Conservation (phyloP, 495 filamentous ascomycete species). For the Penicillium paxilli region DNA sequence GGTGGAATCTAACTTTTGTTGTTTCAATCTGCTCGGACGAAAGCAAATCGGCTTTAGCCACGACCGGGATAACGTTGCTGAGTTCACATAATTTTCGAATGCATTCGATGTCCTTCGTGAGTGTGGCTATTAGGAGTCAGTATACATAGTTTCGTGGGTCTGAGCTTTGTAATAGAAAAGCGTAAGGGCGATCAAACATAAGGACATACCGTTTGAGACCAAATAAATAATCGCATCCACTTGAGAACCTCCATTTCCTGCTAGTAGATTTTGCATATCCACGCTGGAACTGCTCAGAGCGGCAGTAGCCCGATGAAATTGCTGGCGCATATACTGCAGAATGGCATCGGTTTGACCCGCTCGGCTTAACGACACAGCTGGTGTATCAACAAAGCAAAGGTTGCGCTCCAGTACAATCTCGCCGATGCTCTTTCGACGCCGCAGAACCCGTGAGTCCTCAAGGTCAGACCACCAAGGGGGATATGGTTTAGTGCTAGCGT, state of each 20-base stretch:
- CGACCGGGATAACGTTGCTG: slow-evolving; percentile 84
- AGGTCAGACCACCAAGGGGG: slow-evolving; percentile 94
- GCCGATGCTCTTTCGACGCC: slow-evolving; percentile 74
- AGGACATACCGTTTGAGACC: slow-evolving; percentile 63
- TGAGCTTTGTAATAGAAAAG: no score
- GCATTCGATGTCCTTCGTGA: slow-evolving; percentile 72
- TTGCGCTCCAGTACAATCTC: slow-evolving; percentile 89
- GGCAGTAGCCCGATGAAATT: slow-evolving; percentile 64
- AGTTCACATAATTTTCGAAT: slow-evolving; percentile 71
- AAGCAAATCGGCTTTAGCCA: slow-evolving; percentile 75
- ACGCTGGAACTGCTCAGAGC: slow-evolving; percentile 60
- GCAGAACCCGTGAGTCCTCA: slow-evolving; percentile 68
- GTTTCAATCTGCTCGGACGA: slow-evolving; percentile 56
- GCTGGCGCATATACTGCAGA: slow-evolving; percentile 71
- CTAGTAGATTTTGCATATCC: slow-evolving; percentile 77
- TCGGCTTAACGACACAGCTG: slow-evolving; percentile 67
- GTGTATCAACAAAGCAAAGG: slow-evolving; percentile 92
- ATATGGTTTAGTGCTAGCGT: slow-evolving; percentile 91
- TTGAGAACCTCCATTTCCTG: slow-evolving; percentile 83
- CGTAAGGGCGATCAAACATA: no score
- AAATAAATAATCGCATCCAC: slow-evolving; percentile 89
- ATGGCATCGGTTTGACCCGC: slow-evolving; percentile 68
- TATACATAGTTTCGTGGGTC: no score
- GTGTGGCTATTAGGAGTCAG: slow-evolving; percentile 58
- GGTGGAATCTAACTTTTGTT: slow-evolving; percentile 56